phyloP scores from a whole-genome alignment of 768 basidiomycete species.

The Leccinellum luteum region DNA sequence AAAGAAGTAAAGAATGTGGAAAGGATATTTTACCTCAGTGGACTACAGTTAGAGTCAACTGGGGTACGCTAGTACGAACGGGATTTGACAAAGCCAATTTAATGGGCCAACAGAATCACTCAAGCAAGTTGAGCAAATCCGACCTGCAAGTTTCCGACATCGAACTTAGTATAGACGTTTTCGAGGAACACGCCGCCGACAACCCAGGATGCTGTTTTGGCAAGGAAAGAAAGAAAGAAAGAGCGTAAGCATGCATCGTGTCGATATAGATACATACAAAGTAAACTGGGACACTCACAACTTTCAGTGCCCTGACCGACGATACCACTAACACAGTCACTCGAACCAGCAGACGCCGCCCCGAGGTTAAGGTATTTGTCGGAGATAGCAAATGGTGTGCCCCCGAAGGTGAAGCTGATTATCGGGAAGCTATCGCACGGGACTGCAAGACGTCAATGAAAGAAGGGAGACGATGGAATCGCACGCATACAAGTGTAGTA shows the following conservation, averaged over 20 bases:
- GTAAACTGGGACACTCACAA: no score
- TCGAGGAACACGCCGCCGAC: not conserved
- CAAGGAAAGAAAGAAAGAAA: no score
- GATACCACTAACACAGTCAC: not conserved
- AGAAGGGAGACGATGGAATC: not conserved
- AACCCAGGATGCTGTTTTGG: not conserved
- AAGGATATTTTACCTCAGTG: no score
- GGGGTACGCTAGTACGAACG: no score
- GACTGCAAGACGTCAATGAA: not conserved
- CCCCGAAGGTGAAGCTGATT: not conserved
- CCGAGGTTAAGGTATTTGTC: not conserved
- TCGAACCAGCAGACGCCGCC: not conserved
- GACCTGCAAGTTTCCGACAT: not conserved
- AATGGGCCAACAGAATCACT: no score
- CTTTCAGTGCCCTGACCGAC: no score
- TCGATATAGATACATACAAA: no score
- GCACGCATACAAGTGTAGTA: slow-evolving; percentile 29
- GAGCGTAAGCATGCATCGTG: no score
- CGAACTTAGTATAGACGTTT: not conserved
- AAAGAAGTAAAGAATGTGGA: no score
- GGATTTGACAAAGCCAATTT: no score
- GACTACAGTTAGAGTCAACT: no score
- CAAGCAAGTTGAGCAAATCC: not conserved
- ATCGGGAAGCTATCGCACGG: not conserved
- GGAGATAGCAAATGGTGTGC: not conserved